Evolutionary conservation across 1,284 basidiomycete genomes (phyloP).

Genomic region (Retiboletus fuscus): DNA sequence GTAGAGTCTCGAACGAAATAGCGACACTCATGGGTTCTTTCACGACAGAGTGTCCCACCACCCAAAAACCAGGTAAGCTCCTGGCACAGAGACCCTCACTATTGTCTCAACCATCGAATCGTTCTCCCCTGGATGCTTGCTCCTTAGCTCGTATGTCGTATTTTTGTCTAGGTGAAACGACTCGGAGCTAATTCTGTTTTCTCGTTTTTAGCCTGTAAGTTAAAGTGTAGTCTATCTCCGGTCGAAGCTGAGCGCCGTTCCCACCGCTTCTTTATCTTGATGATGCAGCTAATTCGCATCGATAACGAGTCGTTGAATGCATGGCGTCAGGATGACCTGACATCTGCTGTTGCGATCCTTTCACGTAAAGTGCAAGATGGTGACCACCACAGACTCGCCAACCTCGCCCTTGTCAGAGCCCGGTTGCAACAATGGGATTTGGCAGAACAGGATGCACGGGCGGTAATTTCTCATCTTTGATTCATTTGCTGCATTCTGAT

Average conservation of each 20-base stretch:
- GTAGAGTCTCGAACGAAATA: too few species aligned
- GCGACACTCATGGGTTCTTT: background rate
- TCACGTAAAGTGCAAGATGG: background rate
- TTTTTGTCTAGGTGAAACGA: background rate
- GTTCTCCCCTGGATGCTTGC: too few species aligned
- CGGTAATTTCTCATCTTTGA: background rate
- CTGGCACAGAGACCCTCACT: background rate
- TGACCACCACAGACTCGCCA: conserved; percentile 9
- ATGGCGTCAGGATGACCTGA: conserved; percentile 11
- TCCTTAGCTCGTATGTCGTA: background rate
- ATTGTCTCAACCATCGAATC: background rate
- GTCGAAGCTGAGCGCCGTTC: background rate
- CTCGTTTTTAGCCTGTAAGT: conserved; percentile 5
- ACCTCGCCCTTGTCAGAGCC: conserved; percentile 7
- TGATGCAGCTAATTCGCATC: background rate
- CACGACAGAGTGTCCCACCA: too few species aligned
- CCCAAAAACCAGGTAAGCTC: background rate
- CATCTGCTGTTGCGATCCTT: background rate
- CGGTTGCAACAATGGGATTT: background rate
- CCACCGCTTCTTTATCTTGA: background rate
- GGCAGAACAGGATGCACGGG: conserved; percentile 6
- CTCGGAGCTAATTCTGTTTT: background rate
- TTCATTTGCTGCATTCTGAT: background rate
- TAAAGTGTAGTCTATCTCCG: background rate
- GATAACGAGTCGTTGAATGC: conserved; percentile 3